A percentile compares a stretch with the other conserved stretches of the same genome.
Evolutionary conservation across 306 rosid species (phyloP).

Genomic region (Trifolium dubium): DNA sequence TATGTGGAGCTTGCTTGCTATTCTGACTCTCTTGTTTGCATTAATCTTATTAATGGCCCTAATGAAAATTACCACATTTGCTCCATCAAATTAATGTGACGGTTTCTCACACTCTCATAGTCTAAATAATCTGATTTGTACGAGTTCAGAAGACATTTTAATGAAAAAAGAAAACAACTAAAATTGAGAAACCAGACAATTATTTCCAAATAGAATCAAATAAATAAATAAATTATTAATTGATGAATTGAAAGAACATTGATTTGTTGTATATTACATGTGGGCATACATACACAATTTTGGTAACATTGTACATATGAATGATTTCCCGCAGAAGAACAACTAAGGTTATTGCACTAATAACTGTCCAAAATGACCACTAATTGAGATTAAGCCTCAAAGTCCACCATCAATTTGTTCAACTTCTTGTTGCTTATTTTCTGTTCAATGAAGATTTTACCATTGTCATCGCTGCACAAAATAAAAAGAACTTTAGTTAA

Average conservation of each 20-base stretch:
- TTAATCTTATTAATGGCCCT: no score
- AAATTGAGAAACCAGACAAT: neutral
- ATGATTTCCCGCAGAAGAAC: conserved; percentile 22
- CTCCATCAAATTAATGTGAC: no score
- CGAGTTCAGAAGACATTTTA: neutral
- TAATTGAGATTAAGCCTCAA: conserved; percentile 41
- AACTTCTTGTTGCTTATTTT: conserved; percentile 87
- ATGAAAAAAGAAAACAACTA: neutral
- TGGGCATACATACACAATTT: conserved; percentile 36
- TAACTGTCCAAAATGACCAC: conserved; percentile 19
- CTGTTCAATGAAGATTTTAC: conserved; percentile 54
- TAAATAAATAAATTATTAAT: conserved; percentile 38
- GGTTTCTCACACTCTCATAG: no score
- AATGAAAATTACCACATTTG: no score
- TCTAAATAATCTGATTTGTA: no score
- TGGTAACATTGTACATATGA: conserved; percentile 21
- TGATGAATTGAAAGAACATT: conserved; percentile 20
- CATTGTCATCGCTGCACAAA: conserved; percentile 57
- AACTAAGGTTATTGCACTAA: conserved; percentile 25
- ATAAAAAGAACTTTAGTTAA: neutral
- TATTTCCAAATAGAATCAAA: neutral
- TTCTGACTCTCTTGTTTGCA: no score
- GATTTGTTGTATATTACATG: conserved; percentile 24
- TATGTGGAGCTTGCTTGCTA: no score
- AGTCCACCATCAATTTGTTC: conserved; percentile 77